Base-by-base conservation (phyloP, 495 filamentous ascomycete species). In the Neurospora sp. region DNA sequence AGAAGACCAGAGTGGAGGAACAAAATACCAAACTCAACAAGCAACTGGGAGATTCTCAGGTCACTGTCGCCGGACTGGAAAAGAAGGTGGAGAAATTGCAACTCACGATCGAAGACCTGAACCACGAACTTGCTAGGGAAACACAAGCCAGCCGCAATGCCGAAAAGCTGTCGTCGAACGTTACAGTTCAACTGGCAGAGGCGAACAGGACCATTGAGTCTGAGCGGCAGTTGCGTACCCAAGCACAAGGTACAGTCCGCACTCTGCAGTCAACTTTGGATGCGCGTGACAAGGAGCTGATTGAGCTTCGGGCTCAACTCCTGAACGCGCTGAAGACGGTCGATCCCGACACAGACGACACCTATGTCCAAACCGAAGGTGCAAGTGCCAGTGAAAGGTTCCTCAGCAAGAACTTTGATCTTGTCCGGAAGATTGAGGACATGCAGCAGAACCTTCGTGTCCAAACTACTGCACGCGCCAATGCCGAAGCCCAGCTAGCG, bases 31-130 rank as follows among this genome's bases (percentile, higher is more conserved):
- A 89, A 61, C 85, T 98, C 39, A 86, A 89, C 73, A 92, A 94
- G 71, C 92, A 97, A 79, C 87, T 96, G n/a, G 93, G 91, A 45
- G 94, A 98, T 73, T 87, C 92, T 2, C 94, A 97, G 77, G 82
- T 98, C 38, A 90, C 90, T 12, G 90, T 98, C 70, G 91, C 92
- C 1, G 92, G 93, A 3, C 80, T 97, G 38, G 95, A 98, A 81
- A 98, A 98, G 84, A 93, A 97, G 80, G 94, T 97, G 72, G 96
- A 98, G 82, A 98, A 98, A 82, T 83, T 98, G 41, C 87, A 94
- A 27, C 85, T 99, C 70, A 94, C 86, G 76, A 80, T 98, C 16
- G 96, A 99, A 77, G 96, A 99, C 80, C 85, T 98, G 37, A 97
- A 94, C 75, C 96, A 99, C 79, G 94, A 98, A 81, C 87, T 98